phyloP scores from a whole-genome alignment of 1,284 basidiomycete genomes.

The Malassezia nana region DNA sequence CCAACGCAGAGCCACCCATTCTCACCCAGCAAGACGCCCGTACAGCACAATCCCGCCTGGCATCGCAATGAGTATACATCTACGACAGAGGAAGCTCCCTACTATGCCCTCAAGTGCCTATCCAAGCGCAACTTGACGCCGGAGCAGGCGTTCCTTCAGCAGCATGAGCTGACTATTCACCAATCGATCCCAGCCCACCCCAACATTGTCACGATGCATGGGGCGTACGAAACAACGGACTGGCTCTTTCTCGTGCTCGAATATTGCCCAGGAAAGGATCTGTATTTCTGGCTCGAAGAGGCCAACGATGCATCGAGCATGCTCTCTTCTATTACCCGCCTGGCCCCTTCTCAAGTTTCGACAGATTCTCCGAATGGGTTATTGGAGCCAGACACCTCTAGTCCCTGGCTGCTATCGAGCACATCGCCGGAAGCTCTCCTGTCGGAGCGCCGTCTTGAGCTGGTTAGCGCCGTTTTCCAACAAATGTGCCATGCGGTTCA shows the following conservation, averaged over 20 bases:
- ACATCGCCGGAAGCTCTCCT: constrained; percentile 67
- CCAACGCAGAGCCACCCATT: neutral
- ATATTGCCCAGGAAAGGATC: constrained; percentile 88
- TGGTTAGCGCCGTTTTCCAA: constrained; percentile 92
- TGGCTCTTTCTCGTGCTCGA: constrained; percentile 74
- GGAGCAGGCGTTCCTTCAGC: constrained; percentile 41
- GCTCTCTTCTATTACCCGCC: neutral
- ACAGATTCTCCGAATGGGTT: neutral
- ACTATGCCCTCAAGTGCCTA: constrained; percentile 89
- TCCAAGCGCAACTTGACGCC: constrained; percentile 54
- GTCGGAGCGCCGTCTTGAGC: constrained; percentile 70
- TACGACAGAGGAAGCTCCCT: neutral
- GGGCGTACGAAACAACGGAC: constrained; percentile 58
- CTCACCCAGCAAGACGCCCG: neutral
- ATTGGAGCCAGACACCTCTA: neutral
- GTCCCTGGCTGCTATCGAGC: constrained; percentile 75
- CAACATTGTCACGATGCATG: constrained; percentile 86
- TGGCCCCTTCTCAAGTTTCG: neutral
- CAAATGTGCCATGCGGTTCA: constrained; percentile 97
- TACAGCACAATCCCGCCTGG: neutral
- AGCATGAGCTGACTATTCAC: constrained; percentile 71
- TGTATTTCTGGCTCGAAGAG: constrained; percentile 78
- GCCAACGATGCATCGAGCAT: constrained; percentile 39
- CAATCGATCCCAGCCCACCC: constrained; percentile 80
- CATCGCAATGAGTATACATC: neutral